Conservation (phyloP, 768 basidiomycete species). For the Tricholoma sp. region DNA sequence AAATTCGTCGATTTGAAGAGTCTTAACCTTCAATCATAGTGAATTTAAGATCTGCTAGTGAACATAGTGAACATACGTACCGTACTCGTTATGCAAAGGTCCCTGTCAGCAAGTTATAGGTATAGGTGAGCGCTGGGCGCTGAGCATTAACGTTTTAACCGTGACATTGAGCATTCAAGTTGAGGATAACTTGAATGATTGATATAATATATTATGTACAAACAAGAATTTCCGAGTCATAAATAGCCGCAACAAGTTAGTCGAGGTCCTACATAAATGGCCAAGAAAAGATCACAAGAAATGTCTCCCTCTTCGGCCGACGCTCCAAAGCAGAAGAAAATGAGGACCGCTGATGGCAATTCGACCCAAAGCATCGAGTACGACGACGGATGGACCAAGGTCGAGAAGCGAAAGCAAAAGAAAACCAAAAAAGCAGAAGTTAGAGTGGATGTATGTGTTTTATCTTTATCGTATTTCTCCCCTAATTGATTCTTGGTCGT, state of each 20-base stretch:
- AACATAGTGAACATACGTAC: too few species aligned
- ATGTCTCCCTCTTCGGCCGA: constrained; percentile 6
- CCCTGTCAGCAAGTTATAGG: too few species aligned
- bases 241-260: too few species aligned
- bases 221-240: too few species aligned
- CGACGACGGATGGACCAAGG: constrained; percentile 54
- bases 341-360: constrained; percentile 24
- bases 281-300: constrained; percentile 14
- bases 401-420: constrained; percentile 69
- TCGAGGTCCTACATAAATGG: background rate
- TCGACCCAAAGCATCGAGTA: constrained; percentile 7
- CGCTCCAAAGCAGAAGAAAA: constrained; percentile 31
- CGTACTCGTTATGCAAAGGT: too few species aligned
- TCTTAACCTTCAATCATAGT: constrained; percentile 24
- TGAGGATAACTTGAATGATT: too few species aligned
- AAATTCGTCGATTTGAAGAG: constrained; percentile 34
- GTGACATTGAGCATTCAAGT: too few species aligned
- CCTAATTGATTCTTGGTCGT: background rate
- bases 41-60: too few species aligned
- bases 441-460: too few species aligned
- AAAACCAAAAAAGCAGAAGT: constrained; percentile 55
- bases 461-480: constrained; percentile 11
- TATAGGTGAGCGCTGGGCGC: too few species aligned
- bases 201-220: too few species aligned
- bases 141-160: too few species aligned